A percentile compares a stretch with the other conserved stretches of the same genome.
These are phyloP conservation scores for Amylostereum areolatum DNA, from an alignment of 1,284 basidiomycete species.

Conservation along the genomic window DNA sequence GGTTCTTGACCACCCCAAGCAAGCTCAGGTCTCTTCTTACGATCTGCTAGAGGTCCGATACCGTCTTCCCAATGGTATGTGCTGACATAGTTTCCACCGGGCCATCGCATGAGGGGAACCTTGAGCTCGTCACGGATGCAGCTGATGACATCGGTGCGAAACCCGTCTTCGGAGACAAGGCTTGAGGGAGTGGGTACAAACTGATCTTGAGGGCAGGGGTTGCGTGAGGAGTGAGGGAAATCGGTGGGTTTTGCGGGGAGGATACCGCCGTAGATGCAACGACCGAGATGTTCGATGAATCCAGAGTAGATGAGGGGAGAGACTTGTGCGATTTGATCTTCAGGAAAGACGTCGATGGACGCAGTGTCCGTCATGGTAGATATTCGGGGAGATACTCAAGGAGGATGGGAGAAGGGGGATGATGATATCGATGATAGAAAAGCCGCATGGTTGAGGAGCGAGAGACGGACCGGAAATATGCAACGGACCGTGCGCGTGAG, in stretches of 20 bases:
- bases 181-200: conserved; percentile 17
- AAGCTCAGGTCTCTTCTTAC: conserved; percentile 56
- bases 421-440: too few species aligned
- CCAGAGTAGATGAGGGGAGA: conserved; percentile 44
- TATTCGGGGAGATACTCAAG: too few species aligned
- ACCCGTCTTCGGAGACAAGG: conserved; percentile 30
- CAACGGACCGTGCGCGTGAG: too few species aligned
- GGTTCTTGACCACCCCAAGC: conserved; percentile 62
- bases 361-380: neutral
- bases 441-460: too few species aligned
- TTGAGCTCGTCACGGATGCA: conserved; percentile 43
- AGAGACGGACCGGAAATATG: too few species aligned
- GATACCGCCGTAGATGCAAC: conserved; percentile 61
- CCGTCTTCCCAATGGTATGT: conserved; percentile 69
- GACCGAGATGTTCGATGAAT: conserved; percentile 56
- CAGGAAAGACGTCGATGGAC: conserved; percentile 19
- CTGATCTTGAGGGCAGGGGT: conserved; percentile 21
- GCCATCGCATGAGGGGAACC: conserved; percentile 56
- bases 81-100: conserved; percentile 54
- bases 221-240: conserved; percentile 21
- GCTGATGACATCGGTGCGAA: conserved; percentile 51
- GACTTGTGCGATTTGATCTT: conserved; percentile 17
- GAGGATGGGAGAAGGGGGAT: too few species aligned
- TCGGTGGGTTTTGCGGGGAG: conserved; percentile 35
- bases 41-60: conserved; percentile 45